Conservation (phyloP, 1,139 yeast genomes). For the Yamadazyma songkhlaensis region DNA sequence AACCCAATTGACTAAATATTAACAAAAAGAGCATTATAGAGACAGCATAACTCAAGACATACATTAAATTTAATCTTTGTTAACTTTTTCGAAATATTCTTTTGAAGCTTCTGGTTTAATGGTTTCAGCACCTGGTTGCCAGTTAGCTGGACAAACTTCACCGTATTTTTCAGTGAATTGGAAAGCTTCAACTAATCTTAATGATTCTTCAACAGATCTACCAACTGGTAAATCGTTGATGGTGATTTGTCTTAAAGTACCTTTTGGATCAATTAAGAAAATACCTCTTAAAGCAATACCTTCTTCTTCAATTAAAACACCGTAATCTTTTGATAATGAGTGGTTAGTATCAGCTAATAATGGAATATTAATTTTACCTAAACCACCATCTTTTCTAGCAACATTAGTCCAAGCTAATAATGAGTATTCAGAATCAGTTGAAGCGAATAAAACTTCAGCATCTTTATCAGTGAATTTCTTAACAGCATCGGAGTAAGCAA, state of each 20-base stretch:
- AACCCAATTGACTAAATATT: no score
- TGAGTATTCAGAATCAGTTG: conserved; percentile 97
- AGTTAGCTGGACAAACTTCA: conserved; percentile 99
- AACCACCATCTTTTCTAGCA: conserved; percentile 96
- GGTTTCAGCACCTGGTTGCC: conserved; percentile 96
- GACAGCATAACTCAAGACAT: no score
- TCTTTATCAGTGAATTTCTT: conserved; percentile 85
- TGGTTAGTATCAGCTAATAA: conserved; percentile 96
- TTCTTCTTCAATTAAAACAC: conserved; percentile 92
- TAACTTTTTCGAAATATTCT: conserved; percentile 71
- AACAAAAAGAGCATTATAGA: no score
- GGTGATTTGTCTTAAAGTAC: conserved; percentile 91
- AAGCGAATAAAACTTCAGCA: conserved; percentile 88
- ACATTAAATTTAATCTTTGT: conserved; percentile 18
- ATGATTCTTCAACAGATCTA: conserved; percentile 95
- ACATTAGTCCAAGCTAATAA: conserved; percentile 97
- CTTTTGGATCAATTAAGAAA: conserved; percentile 96
- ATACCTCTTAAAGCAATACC: conserved; percentile 98
- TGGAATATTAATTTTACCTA: conserved; percentile 92
- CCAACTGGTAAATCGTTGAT: conserved; percentile 98
- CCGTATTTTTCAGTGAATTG: conserved; percentile 98
- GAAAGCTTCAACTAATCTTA: conserved; percentile 97
- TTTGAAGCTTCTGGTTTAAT: conserved; percentile 84
- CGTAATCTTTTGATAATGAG: conserved; percentile 90
- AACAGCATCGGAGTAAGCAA: conserved; percentile 95